phyloP scores from a whole-genome alignment of 768 basidiomycete genomes.

The Hebeloma cylindrosporum region DNA sequence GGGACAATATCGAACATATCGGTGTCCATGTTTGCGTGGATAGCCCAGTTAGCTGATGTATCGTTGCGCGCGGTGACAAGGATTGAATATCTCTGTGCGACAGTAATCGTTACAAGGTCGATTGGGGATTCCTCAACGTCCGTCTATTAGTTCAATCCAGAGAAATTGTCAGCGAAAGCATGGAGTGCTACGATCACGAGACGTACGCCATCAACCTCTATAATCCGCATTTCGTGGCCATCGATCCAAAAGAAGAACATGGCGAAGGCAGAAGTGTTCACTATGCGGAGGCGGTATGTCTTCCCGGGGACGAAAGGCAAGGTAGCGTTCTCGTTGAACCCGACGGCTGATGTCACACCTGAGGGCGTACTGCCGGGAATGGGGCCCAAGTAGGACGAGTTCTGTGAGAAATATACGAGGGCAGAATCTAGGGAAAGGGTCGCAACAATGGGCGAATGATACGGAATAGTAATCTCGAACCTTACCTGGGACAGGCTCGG shows the following conservation, averaged over 20 bases:
- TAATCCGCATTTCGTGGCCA: slow-evolving; percentile 81
- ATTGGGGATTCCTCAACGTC: slow-evolving; percentile 76
- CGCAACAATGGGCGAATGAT: not conserved
- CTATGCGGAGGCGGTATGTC: slow-evolving; percentile 85
- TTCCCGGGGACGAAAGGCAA: slow-evolving; percentile 84
- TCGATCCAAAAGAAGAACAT: slow-evolving; percentile 89
- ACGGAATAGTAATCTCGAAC: not conserved
- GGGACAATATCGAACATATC: slow-evolving; percentile 89
- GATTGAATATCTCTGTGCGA: slow-evolving; percentile 92
- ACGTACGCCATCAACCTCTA: slow-evolving; percentile 82
- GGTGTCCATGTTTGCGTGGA: slow-evolving; percentile 90
- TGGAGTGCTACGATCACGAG: not conserved
- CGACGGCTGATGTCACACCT: slow-evolving; percentile 57
- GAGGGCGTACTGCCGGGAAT: slow-evolving; percentile 49
- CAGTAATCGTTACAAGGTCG: slow-evolving; percentile 72
- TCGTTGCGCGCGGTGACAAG: slow-evolving; percentile 91
- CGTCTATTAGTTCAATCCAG: slow-evolving; percentile 40
- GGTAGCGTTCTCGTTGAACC: slow-evolving; percentile 86
- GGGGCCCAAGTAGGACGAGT: slow-evolving; percentile 66
- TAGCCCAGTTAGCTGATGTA: slow-evolving; percentile 78
- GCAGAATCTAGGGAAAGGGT: slow-evolving; percentile 54
- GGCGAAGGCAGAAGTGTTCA: slow-evolving; percentile 78
- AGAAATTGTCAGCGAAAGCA: not conserved
- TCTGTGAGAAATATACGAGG: slow-evolving; percentile 82
- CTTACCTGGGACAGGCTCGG: slow-evolving; percentile 85